phyloP scores from a whole-genome alignment of 2,329 filamentous ascomycete genomes.

The Colletotrichum tabaci region DNA sequence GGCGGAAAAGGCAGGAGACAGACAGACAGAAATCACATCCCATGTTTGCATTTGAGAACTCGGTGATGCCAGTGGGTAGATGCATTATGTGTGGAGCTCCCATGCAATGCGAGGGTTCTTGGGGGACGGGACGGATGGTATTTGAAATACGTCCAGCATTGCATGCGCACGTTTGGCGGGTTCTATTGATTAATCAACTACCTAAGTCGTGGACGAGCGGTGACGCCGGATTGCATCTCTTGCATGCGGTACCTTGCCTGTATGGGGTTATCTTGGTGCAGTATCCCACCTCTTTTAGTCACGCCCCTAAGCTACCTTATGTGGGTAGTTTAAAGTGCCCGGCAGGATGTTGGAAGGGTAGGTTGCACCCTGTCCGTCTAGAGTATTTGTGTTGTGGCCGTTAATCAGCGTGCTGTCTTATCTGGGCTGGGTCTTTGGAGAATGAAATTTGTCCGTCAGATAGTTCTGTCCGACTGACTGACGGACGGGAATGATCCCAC shows the following conservation, averaged over 20 bases:
- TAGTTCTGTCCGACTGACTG: slow-evolving; percentile 19
- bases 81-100: neutral
- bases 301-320: too few species aligned
- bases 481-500: slow-evolving; percentile 8
- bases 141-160: slow-evolving; percentile 27
- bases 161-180: slow-evolving; percentile 15
- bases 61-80: slow-evolving; percentile 12
- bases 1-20: neutral
- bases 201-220: slow-evolving; percentile 17
- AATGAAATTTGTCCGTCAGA: slow-evolving; percentile 16
- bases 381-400: slow-evolving; percentile 1
- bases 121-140: slow-evolving; percentile 1
- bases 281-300: neutral
- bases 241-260: slow-evolving; percentile 31
- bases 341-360: neutral
- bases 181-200: slow-evolving; percentile 3
- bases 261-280: neutral
- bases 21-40: neutral
- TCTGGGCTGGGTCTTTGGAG: neutral
- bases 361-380: neutral
- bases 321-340: too few species aligned
- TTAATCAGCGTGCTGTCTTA: slow-evolving; percentile 2
- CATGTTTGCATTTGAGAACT: neutral
- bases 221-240: slow-evolving; percentile 24
- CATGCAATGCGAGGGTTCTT: neutral